These are phyloP conservation scores for Trypanosoma avium DNA, from an alignment of 208 protist genomes.

Conservation along the genomic window DNA sequence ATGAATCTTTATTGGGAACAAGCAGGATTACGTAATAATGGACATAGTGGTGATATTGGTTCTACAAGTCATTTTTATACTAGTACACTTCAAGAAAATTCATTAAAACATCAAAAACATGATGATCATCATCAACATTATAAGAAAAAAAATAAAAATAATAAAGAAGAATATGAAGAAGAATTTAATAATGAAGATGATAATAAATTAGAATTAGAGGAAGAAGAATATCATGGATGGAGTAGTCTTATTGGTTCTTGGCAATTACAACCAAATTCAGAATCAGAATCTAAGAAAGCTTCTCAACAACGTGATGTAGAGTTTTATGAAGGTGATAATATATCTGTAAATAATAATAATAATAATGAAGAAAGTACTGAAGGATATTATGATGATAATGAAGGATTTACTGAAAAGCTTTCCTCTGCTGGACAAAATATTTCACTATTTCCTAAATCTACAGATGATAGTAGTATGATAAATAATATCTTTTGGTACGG, in stretches of 20 bases:
- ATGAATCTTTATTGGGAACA: constrained; percentile 59
- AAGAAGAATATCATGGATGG: constrained; percentile 4
- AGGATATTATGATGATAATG: background rate
- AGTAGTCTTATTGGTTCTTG: constrained; percentile 8
- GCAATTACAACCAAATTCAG: background rate
- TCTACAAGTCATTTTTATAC: background rate
- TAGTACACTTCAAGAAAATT: background rate
- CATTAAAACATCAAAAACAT: background rate
- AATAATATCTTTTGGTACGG: constrained; percentile 25
- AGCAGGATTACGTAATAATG: background rate
- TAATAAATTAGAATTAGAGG: background rate
- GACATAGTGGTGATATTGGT: background rate
- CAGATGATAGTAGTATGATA: background rate
- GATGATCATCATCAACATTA: background rate
- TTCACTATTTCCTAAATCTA: background rate
- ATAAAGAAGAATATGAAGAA: background rate
- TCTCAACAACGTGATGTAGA: background rate
- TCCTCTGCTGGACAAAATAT: background rate
- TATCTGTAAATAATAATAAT: background rate
- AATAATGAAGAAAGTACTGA: background rate
- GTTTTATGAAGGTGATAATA: background rate
- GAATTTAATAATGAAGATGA: background rate
- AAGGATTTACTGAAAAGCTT: background rate
- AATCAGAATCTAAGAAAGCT: background rate
- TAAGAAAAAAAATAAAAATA: background rate